Conservation (phyloP, 371 early-diverging fungal genomes). For the Sporodiniella umbellata region DNA sequence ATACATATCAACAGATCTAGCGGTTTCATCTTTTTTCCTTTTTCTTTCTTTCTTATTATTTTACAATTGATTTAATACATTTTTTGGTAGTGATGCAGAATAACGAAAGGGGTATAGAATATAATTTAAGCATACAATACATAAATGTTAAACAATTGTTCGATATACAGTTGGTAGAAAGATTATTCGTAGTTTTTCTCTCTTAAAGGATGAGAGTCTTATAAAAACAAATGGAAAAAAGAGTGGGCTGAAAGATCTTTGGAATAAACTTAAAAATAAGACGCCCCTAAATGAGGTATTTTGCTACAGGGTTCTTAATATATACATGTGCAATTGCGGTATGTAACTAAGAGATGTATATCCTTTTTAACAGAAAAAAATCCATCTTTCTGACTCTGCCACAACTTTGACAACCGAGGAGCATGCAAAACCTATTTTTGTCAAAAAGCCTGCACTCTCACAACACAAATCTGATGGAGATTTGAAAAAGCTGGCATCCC, state of each 20-base stretch:
- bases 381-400: slow-evolving; percentile 5
- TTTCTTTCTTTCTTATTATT: too few relatives aligned
- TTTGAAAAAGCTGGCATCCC: slow-evolving; percentile 16
- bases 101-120: too few relatives aligned
- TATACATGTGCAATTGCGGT: not conserved
- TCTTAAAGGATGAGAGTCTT: not conserved
- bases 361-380: slow-evolving; percentile 10
- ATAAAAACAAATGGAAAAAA: not conserved
- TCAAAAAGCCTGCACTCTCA: slow-evolving; percentile 18
- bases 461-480: slow-evolving; percentile 40
- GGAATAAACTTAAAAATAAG: slow-evolving; percentile 6
- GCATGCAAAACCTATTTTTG: slow-evolving; percentile 32
- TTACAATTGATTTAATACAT: too few relatives aligned
- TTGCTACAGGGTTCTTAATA: too few relatives aligned
- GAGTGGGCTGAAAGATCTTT: slow-evolving; percentile 4
- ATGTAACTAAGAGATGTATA: slow-evolving; percentile 18
- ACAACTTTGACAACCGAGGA: slow-evolving; percentile 14
- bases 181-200: slow-evolving; percentile 16
- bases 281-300: slow-evolving; percentile 2
- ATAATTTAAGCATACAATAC: not conserved
- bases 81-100: too few relatives aligned
- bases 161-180: slow-evolving; percentile 13
- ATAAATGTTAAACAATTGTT: not conserved
- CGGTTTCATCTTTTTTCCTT: not conserved
- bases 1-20: not conserved